Evolutionary conservation across 2,329 filamentous ascomycete species (phyloP), one percentile per base, ranked within the genome.

Genomic region (Trichoderma polysporum): DNA sequence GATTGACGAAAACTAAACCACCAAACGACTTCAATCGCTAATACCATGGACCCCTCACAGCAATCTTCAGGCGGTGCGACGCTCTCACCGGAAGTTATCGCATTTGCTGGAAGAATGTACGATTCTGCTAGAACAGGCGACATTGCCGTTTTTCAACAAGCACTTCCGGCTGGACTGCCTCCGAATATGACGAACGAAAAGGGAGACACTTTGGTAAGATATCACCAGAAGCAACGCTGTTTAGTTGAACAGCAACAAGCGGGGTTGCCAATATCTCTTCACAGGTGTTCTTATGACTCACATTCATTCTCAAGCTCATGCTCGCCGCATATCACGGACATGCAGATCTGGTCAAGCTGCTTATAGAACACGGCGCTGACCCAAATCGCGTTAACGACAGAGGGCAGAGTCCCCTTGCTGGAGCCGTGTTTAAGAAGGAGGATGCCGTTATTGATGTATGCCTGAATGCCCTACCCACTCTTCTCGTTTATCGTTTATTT

Each of bases 391-490:
- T 91, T 31, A 92, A 92, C 69, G 90, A 89, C 68, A 79, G 85
- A 52, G 87, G 87, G 0, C 90, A 92, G 77, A 90, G 88, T 69
- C 87, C 88, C 0, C 80, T 92, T 3, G 89, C 90, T 0, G 90
- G 90, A 0, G 90, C 90, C 0, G 87, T 92, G 9, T 92, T 92
- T 76, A 92, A 92, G 77, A 86, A 86, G 12, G 88, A 90, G 73
- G 83, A 85, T 64, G 85, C 84, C 4, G 86, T 92, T 2, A 84
- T 92, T 10, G 85, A 86, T 74, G 84, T 86, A 68, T 59, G 76
- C 45, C 6, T 4, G 13, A 22, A n/a, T 9, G 27, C 19, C 31
- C n/a, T 25, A 2, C 17, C 17, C 13, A 12, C 13, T 50, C 22
- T 41, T 10, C 53, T 25, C 6, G n/a, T 17, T n/a, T 25, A 45